Evolutionary conservation across 257 asterid genomes (phyloP), one percentile per base, ranked within the genome.

Genomic region (Rhazya stricta): DNA sequence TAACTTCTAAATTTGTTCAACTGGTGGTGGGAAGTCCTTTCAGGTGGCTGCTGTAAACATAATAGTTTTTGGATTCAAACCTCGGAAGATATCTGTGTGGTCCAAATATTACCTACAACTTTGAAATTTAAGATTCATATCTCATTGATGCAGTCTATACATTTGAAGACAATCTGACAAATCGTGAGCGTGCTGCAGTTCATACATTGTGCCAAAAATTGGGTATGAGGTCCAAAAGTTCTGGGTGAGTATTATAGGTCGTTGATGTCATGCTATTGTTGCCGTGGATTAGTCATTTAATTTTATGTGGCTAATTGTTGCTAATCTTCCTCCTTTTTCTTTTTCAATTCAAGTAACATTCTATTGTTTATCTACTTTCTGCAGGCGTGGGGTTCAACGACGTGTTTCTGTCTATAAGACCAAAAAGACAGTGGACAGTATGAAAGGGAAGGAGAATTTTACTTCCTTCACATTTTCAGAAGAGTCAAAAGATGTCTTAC

Each of bases 221-320:
- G 89, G 96, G 99, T 18, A 68, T 92, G 89, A 85, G 70, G 74
- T 88, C 96, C 18, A 92, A 88, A 87, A 92, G 96, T 83, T 56
- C 61, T 37, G 97, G 98, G 99, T 94, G 81, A 81, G 94, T 81
- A 34, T 76, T 21, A 29, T 18, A 11, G 61, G 11, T 62, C 30
- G 9, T 53, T 56, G 19, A 51, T 16, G 8, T 46, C 46, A 34
- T 36, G 27, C 48, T 66, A 62, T 53, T 12, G 25, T 58, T 23
- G 23, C 36, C 23, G 11, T 42, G 29, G 42, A 61, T 41, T 50
- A 36, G 45, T 25, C 13, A 9, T 18, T n/a, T 54, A 45, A 21
- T 9, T 4, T 15, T 34, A 54, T 34, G 50, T 45, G n/a, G n/a
- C n/a, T n/a, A n/a, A n/a, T n/a, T n/a, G n/a, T n/a, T n/a, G n/a